A percentile compares a stretch with the other conserved stretches of the same genome.
These are phyloP conservation scores for Ophiostoma novo-ulmi DNA, from an alignment of 2,329 filamentous ascomycete genomes.

Conservation along the genomic window DNA sequence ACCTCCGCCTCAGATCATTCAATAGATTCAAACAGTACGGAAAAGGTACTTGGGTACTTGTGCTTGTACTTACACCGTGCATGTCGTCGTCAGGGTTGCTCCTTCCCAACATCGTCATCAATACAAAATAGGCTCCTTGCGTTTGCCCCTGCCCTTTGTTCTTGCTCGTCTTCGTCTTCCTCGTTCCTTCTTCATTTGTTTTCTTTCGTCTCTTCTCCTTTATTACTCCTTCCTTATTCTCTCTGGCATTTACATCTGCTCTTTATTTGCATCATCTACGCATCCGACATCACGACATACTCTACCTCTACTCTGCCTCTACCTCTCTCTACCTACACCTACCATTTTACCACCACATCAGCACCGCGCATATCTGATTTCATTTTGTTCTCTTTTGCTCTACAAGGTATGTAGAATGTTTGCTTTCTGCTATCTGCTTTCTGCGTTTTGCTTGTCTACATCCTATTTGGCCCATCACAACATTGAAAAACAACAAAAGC, in stretches of 20 bases:
- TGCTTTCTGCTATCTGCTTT: neutral
- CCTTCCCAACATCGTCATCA: conserved; percentile 20
- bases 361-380: neutral
- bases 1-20: conserved; percentile 11
- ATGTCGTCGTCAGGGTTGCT: conserved; percentile 18
- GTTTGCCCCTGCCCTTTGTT: conserved; percentile 15
- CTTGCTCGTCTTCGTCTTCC: neutral
- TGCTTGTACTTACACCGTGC: conserved; percentile 18
- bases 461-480: neutral
- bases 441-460: neutral
- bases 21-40: neutral
- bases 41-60: conserved; percentile 5
- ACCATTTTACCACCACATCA: neutral
- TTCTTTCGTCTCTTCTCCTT: conserved; percentile 7
- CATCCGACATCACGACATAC: conserved; percentile 7
- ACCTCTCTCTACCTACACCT: neutral
- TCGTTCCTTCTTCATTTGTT: conserved; percentile 15
- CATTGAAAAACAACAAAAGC: neutral
- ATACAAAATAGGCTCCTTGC: conserved; percentile 18
- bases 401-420: neutral
- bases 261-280: neutral
- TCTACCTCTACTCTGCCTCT: neutral
- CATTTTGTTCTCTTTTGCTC: neutral
- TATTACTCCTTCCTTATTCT: neutral
- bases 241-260: neutral